These are phyloP conservation scores for Graphilbum ipis-grandicollis DNA, from an alignment of 2,329 filamentous ascomycete species.

Conservation along the genomic window DNA sequence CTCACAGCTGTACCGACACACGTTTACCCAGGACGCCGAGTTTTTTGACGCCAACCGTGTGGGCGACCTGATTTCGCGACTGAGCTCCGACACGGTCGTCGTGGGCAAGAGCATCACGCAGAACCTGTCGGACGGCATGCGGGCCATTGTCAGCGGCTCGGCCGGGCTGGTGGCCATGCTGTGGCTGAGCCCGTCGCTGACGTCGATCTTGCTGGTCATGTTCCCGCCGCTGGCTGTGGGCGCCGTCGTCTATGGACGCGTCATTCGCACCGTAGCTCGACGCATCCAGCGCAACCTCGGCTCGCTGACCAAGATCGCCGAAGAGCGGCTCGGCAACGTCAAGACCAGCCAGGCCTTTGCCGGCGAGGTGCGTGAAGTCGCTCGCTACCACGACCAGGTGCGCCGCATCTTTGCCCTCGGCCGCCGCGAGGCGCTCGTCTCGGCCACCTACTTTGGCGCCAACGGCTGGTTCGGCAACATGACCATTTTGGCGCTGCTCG, in stretches of 20 bases:
- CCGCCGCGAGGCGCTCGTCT: constrained; percentile 70
- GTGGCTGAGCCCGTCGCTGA: constrained; percentile 85
- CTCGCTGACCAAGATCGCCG: constrained; percentile 87
- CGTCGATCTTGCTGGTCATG: constrained; percentile 69
- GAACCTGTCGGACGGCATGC: constrained; percentile 89
- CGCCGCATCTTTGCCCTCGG: constrained; percentile 84
- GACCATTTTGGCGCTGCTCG: constrained; percentile 80
- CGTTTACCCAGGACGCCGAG: constrained; percentile 92
- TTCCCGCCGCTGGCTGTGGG: constrained; percentile 82
- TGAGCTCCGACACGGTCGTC: constrained; percentile 92
- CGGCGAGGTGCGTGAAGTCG: constrained; percentile 78
- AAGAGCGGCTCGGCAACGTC: constrained; percentile 93
- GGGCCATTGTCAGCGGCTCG: constrained; percentile 73
- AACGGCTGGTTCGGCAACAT: constrained; percentile 92
- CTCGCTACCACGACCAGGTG: constrained; percentile 82
- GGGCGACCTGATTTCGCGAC: constrained; percentile 85
- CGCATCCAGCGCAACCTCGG: constrained; percentile 90
- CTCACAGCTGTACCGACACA: constrained; percentile 77
- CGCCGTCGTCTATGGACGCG: constrained; percentile 80
- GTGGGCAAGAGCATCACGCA: constrained; percentile 98
- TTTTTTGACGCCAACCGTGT: constrained; percentile 98
- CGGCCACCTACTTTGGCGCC: constrained; percentile 73
- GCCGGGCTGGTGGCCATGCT: constrained; percentile 88
- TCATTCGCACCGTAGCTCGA: constrained; percentile 76
- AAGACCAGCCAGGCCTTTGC: constrained; percentile 93